Percentiles rank a stretch among this genome's conserved stretches.
Evolutionary conservation across 768 basidiomycete genomes (phyloP).

Genomic region (Mycena olivaceomarginata): DNA sequence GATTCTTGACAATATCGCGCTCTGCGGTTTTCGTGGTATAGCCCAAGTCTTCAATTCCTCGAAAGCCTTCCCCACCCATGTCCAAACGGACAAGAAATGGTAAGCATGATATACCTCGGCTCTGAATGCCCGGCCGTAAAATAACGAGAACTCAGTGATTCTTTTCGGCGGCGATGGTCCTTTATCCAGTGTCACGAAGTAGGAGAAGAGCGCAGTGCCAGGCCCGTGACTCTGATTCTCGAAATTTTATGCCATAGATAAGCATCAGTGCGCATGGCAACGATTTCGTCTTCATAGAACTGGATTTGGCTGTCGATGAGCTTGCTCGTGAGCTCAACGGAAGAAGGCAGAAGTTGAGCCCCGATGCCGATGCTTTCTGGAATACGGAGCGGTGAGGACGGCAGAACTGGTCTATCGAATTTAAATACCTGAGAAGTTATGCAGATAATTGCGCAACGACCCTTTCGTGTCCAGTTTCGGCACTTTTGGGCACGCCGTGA

Average conservation of each 20-base stretch:
- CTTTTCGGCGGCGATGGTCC: conserved; percentile 5
- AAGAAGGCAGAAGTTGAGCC: neutral
- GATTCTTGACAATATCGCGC: conserved; percentile 16
- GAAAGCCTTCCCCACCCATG: conserved; percentile 15
- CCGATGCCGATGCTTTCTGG: conserved; percentile 9
- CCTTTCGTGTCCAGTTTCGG: conserved; percentile 3
- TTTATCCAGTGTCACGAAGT: neutral
- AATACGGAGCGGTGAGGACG: neutral
- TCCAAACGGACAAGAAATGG: conserved; percentile 21
- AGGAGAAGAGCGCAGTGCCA: neutral
- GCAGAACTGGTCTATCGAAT: neutral
- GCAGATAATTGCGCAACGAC: neutral
- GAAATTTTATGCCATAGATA: conserved; percentile 10
- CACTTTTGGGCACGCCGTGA: conserved; percentile 5
- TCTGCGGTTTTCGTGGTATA: conserved; percentile 14
- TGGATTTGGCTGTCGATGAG: conserved; percentile 12
- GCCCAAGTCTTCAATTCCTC: conserved; percentile 5
- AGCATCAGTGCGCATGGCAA: conserved; percentile 10
- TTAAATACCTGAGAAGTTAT: conserved; percentile 1
- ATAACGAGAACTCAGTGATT: neutral
- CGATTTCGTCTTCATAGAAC: conserved; percentile 11
- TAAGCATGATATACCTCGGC: conserved; percentile 12
- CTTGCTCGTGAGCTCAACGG: conserved; percentile 15
- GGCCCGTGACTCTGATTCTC: neutral
- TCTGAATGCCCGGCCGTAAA: conserved; percentile 5